These are phyloP conservation scores for Ceratobasidium sp. DNA, from an alignment of 1,284 basidiomycete genomes.

Conservation along the genomic window DNA sequence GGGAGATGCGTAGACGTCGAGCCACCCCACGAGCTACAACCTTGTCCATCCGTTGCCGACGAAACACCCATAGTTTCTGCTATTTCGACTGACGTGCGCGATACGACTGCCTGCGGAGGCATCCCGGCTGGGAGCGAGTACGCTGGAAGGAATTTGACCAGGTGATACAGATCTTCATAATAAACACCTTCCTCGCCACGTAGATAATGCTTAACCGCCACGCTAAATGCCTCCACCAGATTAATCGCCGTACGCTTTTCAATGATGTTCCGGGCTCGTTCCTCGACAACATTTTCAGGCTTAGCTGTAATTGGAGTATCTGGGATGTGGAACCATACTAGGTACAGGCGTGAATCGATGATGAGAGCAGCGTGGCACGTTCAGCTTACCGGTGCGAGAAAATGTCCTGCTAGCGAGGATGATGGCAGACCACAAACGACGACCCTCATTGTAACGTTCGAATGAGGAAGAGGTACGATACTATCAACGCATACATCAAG, in stretches of 20 bases:
- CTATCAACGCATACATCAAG: conserved; percentile 1
- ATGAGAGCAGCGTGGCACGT: neutral
- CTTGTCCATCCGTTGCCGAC: neutral
- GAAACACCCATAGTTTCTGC: neutral
- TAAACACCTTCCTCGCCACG: conserved; percentile 75
- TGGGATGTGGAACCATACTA: conserved; percentile 75
- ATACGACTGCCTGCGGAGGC: conserved; percentile 32
- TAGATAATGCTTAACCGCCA: conserved; percentile 69
- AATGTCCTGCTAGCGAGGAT: conserved; percentile 71
- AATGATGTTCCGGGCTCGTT: conserved; percentile 66
- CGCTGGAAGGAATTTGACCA: conserved; percentile 67
- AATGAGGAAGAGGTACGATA: conserved; percentile 81
- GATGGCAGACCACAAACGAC: conserved; percentile 77
- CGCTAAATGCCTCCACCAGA: conserved; percentile 66
- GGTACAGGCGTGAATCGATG: conserved; percentile 53
- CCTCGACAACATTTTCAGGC: conserved; percentile 52
- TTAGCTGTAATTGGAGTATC: conserved; percentile 50
- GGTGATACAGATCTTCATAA: conserved; percentile 66
- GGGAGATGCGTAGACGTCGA: conserved; percentile 35
- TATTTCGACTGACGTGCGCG: conserved; percentile 27
- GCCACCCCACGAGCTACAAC: conserved; percentile 19
- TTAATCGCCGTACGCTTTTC: conserved; percentile 78
- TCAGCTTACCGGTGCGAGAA: conserved; percentile 54
- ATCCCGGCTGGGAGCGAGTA: conserved; percentile 70
- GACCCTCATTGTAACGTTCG: conserved; percentile 78